Conservation (phyloP, 2,329 filamentous ascomycete species). For the Hypoxylon sp. region DNA sequence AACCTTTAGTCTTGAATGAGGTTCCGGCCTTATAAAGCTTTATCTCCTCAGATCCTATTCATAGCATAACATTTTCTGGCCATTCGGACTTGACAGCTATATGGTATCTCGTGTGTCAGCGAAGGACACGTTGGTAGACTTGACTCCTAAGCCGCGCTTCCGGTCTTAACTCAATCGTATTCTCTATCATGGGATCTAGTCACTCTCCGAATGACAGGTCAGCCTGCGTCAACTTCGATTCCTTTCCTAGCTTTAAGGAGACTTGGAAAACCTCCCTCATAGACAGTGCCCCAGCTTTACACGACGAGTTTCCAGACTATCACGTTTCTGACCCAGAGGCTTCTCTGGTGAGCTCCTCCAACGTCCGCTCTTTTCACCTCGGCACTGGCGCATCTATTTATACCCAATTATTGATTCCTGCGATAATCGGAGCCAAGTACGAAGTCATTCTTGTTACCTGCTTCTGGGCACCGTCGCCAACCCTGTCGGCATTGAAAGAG, state of each 20-base stretch:
- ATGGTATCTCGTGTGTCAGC: background rate
- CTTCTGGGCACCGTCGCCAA: conserved; percentile 80
- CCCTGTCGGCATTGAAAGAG: conserved; percentile 67
- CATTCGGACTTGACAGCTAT: background rate
- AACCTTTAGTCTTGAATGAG: background rate
- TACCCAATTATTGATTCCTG: conserved; percentile 67
- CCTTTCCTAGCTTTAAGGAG: conserved; percentile 40
- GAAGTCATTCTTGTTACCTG: conserved; percentile 84
- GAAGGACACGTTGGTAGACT: background rate
- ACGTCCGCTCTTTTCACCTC: conserved; percentile 62
- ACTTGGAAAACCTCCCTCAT: conserved; percentile 43
- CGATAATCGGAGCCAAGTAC: conserved; percentile 68
- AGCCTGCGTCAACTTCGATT: conserved; percentile 5
- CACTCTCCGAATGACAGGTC: background rate
- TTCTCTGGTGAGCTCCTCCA: conserved; percentile 63
- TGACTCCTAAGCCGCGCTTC: background rate
- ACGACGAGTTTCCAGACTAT: conserved; percentile 63
- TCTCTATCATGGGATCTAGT: background rate
- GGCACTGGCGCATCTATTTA: conserved; percentile 67
- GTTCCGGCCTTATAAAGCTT: background rate
- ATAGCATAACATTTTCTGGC: background rate
- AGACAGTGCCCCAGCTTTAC: conserved; percentile 17
- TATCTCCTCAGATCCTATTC: background rate
- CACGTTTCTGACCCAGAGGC: conserved; percentile 57
- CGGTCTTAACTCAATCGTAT: background rate